These are phyloP conservation scores for Tetratostichococcus sp. DNA, from an alignment of 139 green algal genomes.

Conservation along the genomic window DNA sequence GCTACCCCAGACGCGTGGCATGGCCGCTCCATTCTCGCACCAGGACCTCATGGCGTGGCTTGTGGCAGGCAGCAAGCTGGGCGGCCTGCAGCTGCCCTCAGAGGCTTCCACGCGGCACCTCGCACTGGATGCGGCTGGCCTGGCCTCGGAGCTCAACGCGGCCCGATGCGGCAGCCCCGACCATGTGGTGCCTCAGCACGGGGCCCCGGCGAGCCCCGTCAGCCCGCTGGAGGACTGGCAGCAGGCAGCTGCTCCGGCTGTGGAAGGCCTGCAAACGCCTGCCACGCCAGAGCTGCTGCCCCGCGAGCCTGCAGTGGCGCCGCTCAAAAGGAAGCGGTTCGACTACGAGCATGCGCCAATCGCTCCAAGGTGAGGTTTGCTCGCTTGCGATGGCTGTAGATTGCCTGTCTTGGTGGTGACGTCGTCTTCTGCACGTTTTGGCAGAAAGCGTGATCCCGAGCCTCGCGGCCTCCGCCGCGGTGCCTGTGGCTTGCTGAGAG, in stretches of 20 bases:
- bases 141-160: not conserved
- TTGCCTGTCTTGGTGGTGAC: too few species aligned
- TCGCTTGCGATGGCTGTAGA: too few species aligned
- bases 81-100: not conserved
- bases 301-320: too few species aligned
- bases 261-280: not conserved
- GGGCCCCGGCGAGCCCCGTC: not conserved
- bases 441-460: too few species aligned
- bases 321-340: too few species aligned
- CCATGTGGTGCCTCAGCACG: not conserved
- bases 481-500: too few species aligned
- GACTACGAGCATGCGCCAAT: too few species aligned
- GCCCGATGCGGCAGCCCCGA: not conserved
- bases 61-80: not conserved
- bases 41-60: not conserved
- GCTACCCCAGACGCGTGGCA: not conserved
- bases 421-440: too few species aligned
- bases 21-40: not conserved
- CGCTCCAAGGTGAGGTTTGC: too few species aligned
- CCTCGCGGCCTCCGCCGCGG: too few species aligned
- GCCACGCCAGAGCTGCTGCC: too few species aligned
- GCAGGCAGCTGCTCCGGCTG: not conserved
- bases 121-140: not conserved
- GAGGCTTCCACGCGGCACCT: not conserved
- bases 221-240: not conserved